Evolutionary conservation across 1,139 yeast species (phyloP), one percentile per base, ranked within the genome.

Genomic region (Taiozyma sp.): DNA sequence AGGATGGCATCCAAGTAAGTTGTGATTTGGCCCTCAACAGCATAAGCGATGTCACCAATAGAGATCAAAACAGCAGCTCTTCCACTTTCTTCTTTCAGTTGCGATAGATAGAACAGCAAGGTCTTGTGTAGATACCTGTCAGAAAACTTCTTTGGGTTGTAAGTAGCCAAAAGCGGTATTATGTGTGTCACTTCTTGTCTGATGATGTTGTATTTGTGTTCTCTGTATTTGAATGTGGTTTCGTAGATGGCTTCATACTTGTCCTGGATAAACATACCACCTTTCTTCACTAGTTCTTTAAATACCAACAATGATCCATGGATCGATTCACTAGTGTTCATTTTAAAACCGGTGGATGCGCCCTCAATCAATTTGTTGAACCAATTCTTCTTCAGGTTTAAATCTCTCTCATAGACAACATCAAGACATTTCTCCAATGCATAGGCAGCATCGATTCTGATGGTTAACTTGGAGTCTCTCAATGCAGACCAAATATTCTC

Each of bases 401-500:
- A 70, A 64, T 93, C 97, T 58, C 98, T 75, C 54, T 85, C 84
- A 61, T 86, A 84, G 42, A 92, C 81, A 19, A 93, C 89, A 51
- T 79, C 79, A 62, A 92, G 74, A 65, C 97, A 91, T 53, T 83
- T 81, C 46, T 86, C 85, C 54, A 93, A 72, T 3, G 96, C 87
- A 2, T 80, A 78, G 0, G 97, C 97, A 0, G 97, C 87, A 65
- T 93, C 98, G 48, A 77, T 77, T 58, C 99, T 75, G 44, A 92
- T 86, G 5, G 80, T 76, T 38, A 84, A 73, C 60, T 88, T 90
- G 24, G 83, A 78, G 64, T 93, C 98, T 55, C 93, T 76, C 46
- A 93, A 71, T 0, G 96, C 96, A 41, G 83, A 76, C 97, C 98
- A 92, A 23, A 93, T 80, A 59, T 87, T 84, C 51, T 88, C 91